Percentiles rank a stretch among this genome's conserved stretches.
phyloP scores from a whole-genome alignment of 805 yeast genomes.

The Yarrowia bubula region DNA sequence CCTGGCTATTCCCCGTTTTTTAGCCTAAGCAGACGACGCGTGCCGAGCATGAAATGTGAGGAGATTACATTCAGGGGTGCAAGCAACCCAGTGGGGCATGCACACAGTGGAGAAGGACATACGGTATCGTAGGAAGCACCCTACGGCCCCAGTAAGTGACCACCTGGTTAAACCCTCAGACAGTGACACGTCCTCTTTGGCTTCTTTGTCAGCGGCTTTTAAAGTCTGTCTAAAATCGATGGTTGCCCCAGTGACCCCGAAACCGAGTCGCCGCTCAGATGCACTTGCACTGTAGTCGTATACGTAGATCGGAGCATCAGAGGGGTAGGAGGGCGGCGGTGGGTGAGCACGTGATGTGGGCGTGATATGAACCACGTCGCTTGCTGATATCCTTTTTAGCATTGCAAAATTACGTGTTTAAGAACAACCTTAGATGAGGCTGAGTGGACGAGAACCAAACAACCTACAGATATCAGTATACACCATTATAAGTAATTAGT shows the following conservation, averaged over 20 bases:
- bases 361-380: too few relatives aligned
- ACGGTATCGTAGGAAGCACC: too few relatives aligned
- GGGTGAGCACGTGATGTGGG: neutral
- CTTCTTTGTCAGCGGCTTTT: neutral
- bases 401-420: too few relatives aligned
- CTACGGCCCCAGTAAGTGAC: too few relatives aligned
- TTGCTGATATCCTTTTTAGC: neutral
- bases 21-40: slow-evolving; percentile 12
- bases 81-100: neutral
- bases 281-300: neutral
- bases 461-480: too few relatives aligned
- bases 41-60: slow-evolving; percentile 22
- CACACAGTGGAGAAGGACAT: neutral
- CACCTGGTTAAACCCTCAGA: too few relatives aligned
- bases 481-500: too few relatives aligned
- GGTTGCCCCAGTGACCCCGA: slow-evolving; percentile 14
- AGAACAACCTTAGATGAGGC: too few relatives aligned
- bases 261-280: slow-evolving; percentile 11
- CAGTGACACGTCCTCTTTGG: slow-evolving; percentile 6
- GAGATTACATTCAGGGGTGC: slow-evolving; percentile 23
- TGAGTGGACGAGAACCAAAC: too few relatives aligned
- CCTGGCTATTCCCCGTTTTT: slow-evolving; percentile 17
- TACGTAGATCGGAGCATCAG: neutral
- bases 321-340: neutral
- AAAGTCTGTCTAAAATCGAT: neutral